Conservation (phyloP, 805 yeast species). For the Yueomyces sinensis region DNA sequence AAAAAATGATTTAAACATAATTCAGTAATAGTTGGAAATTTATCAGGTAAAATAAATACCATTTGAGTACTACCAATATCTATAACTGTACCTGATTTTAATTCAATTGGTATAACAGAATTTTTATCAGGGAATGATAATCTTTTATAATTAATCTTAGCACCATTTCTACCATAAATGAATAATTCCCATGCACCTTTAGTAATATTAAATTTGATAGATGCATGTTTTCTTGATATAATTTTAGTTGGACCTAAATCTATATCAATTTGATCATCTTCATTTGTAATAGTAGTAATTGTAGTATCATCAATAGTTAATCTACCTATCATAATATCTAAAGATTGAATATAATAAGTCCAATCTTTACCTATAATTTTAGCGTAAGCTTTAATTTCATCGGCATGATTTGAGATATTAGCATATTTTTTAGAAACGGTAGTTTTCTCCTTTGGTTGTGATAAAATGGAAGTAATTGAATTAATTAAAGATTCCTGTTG, state of each 20-base stretch:
- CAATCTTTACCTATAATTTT: conserved; percentile 86
- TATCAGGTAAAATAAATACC: conserved; percentile 96
- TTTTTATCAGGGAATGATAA: conserved; percentile 9
- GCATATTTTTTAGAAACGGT: conserved; percentile 61
- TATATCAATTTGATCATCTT: conserved; percentile 33
- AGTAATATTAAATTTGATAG: conserved; percentile 62
- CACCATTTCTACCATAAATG: conserved; percentile 84
- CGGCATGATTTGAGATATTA: conserved; percentile 49
- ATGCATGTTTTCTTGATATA: conserved; percentile 86
- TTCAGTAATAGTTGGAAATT: conserved; percentile 51
- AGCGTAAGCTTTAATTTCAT: conserved; percentile 95
- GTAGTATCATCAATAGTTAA: conserved; percentile 34
- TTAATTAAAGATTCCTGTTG: conserved; percentile 46
- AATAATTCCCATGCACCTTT: conserved; percentile 76
- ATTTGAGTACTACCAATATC: conserved; percentile 97
- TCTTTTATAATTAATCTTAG: conserved; percentile 63
- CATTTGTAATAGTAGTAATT: background rate
- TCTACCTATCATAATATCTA: conserved; percentile 75
- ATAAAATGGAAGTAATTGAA: conserved; percentile 57
- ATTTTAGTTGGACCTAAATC: conserved; percentile 96
- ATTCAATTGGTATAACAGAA: conserved; percentile 40
- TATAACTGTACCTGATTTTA: conserved; percentile 77
- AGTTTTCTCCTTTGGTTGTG: conserved; percentile 62
- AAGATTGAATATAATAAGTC: conserved; percentile 83
- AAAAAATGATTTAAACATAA: conserved; percentile 23